Conservation (phyloP, 495 filamentous ascomycete species). For the Parathielavia hyrcaniae region DNA sequence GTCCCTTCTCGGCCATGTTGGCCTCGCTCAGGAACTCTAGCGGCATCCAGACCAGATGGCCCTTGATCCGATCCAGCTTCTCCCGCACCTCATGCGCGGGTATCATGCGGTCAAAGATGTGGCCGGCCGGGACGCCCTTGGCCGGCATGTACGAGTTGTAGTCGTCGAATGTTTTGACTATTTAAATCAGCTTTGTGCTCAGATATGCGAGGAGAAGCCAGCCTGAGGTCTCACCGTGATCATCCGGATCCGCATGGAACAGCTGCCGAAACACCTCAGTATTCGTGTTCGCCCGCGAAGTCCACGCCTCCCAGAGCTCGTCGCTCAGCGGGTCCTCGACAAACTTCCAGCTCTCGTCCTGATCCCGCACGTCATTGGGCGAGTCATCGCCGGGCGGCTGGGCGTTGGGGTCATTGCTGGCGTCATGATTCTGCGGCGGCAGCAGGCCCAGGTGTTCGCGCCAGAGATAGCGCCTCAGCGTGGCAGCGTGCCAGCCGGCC, state of each 20-base stretch:
- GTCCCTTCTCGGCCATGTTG: conserved; percentile 82
- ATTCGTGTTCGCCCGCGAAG: conserved; percentile 64
- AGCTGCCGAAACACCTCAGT: conserved; percentile 78
- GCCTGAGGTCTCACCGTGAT: conserved; percentile 54
- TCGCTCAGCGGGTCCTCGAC: conserved; percentile 79
- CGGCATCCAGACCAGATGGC: conserved; percentile 95
- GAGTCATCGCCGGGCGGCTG: conserved; percentile 66
- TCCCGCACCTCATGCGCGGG: conserved; percentile 61
- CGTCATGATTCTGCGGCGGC: conserved; percentile 66
- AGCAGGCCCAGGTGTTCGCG: conserved; percentile 86
- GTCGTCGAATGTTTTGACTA: conserved; percentile 78
- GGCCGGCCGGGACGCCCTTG: conserved; percentile 67
- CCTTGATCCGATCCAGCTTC: conserved; percentile 73
- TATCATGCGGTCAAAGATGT: conserved; percentile 73
- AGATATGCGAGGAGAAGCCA: neutral
- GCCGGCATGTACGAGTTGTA: conserved; percentile 72
- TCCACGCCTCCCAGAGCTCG: conserved; percentile 82
- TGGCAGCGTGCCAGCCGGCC: conserved; percentile 70
- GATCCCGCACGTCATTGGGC: conserved; percentile 60
- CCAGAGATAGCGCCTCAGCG: conserved; percentile 81
- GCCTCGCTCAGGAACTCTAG: conserved; percentile 78
- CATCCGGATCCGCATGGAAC: conserved; percentile 91
- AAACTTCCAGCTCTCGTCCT: conserved; percentile 61
- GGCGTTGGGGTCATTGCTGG: conserved; percentile 66
- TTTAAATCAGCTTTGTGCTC: neutral